These are phyloP conservation scores for Lathyrus aphaca DNA, from an alignment of 306 rosid genomes.

Conservation along the genomic window DNA sequence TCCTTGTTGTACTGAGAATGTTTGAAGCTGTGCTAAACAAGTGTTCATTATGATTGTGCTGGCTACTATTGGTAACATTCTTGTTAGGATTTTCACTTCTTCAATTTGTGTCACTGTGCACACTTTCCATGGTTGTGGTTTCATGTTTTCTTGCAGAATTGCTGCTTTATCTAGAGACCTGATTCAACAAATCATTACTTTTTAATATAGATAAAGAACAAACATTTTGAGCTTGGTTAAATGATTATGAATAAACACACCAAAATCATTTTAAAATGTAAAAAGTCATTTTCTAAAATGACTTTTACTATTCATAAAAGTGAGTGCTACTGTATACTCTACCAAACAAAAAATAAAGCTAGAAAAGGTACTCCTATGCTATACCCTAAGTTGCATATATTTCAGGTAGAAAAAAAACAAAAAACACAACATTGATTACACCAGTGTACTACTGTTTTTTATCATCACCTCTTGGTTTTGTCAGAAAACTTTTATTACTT, in stretches of 20 bases:
- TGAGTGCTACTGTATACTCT: slow-evolving; percentile 12
- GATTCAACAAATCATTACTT: slow-evolving; percentile 33
- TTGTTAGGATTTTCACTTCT: slow-evolving; percentile 76
- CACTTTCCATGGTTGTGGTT: slow-evolving; percentile 58
- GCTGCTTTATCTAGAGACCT: slow-evolving; percentile 83
- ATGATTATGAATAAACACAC: too few species aligned
- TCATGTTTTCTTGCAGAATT: slow-evolving; percentile 46
- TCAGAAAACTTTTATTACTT: slow-evolving; percentile 39
- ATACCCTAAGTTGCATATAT: slow-evolving; percentile 21
- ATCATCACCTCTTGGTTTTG: slow-evolving; percentile 28
- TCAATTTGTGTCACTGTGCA: slow-evolving; percentile 90
- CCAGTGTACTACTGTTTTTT: slow-evolving; percentile 21
- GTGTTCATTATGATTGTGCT: slow-evolving; percentile 90
- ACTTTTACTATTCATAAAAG: neutral
- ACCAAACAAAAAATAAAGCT: slow-evolving; percentile 25
- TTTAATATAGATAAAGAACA: too few species aligned
- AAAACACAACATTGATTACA: slow-evolving; percentile 31
- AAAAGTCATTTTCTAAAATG: neutral
- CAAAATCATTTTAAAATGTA: neutral
- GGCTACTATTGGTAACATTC: slow-evolving; percentile 78
- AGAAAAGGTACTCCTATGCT: neutral
- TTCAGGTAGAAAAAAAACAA: neutral
- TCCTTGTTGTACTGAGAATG: slow-evolving; percentile 86
- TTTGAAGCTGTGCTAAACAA: slow-evolving; percentile 87
- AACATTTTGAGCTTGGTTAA: too few species aligned